Base-by-base conservation (phyloP, 129 eudicot species). In the Centaurea solstitialis region DNA sequence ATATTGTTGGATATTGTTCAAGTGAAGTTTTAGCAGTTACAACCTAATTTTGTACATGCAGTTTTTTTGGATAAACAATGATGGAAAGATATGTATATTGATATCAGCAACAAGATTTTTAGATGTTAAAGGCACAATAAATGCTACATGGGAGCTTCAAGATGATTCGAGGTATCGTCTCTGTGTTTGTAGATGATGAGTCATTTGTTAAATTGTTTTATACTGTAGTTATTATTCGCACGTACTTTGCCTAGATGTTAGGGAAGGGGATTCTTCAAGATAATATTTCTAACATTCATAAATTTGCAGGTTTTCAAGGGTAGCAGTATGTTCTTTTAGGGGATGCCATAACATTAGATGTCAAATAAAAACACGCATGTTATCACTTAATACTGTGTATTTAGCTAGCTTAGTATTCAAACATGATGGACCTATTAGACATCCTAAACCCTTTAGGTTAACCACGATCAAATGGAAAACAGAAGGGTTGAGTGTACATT, bases 61-160 rank as follows among this genome's bases (percentile, higher is more conserved):
- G 76, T 45, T 73, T 1, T 40, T 43, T 17, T 39, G 30, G 26
- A 22, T 72, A 18, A 40, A 72, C 33, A 10, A 72, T 38, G 76
- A 72, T 38, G 76, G 76, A 73, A 73, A 8, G 17, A 73, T 20
- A 73, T 41, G 64, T 22, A 18, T 20, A 73, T 33, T 43, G 18
- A 73, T 73, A 41, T 73, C 76, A 73, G 38, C 76, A 73, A 73
- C 11, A 73, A 73, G 64, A 73, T 73, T 73, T 72, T 2, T 72
- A 39, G 28, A 72, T 2, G 40, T 68, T 18, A 6, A 68, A 24
- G 72, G 30, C 40, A 40, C 40, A 24, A 1, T 9, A 6, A 40
- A 68, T 30, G 40, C 28, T 68, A 22, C 40, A 3, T 68, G 72
- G 72, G 72, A 24, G 72, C 12, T 68, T 40, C 72, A 68, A 68